Conservation (phyloP, 805 yeast species). For the Wickerhamomyces strasburgensis region DNA sequence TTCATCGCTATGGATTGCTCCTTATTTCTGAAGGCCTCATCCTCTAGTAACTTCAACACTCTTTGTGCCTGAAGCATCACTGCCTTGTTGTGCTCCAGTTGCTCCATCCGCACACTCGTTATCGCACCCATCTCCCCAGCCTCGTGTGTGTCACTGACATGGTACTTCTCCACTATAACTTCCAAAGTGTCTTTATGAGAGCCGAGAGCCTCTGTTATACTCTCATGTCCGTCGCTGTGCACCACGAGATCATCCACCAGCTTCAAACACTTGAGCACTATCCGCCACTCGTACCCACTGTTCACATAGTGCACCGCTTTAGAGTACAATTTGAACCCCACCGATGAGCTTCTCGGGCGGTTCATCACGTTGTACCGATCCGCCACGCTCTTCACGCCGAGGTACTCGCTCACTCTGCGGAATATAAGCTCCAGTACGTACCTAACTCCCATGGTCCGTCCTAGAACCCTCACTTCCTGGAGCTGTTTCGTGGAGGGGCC, state of each 20-base stretch:
- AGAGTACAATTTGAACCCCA: slow-evolving; percentile 1
- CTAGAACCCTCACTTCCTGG: slow-evolving; percentile 25
- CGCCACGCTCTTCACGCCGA: not conserved
- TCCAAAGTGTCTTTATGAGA: slow-evolving; percentile 22
- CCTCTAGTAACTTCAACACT: slow-evolving; percentile 5
- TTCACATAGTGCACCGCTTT: slow-evolving; percentile 31
- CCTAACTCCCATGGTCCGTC: slow-evolving; percentile 16
- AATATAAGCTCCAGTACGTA: slow-evolving; percentile 28
- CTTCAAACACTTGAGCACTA: slow-evolving; percentile 33
- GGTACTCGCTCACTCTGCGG: slow-evolving; percentile 25
- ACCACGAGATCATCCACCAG: slow-evolving; percentile 30
- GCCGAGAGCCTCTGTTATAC: too few species aligned
- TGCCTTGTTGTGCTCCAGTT: slow-evolving; percentile 9
- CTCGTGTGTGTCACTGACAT: too few species aligned
- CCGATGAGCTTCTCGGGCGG: not conserved
- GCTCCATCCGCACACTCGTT: slow-evolving; percentile 4
- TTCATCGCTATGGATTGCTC: slow-evolving; percentile 8
- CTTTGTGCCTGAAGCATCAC: slow-evolving; percentile 3
- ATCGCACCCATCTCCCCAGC: slow-evolving; percentile 3
- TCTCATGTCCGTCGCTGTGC: too few species aligned
- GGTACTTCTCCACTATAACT: slow-evolving; percentile 2
- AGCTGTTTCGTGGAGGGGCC: slow-evolving; percentile 45
- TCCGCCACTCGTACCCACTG: slow-evolving; percentile 37
- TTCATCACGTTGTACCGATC: not conserved
- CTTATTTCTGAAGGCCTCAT: slow-evolving; percentile 4